Evolutionary conservation across 2,329 filamentous ascomycete genomes (phyloP), one percentile per base, ranked within the genome.

Genomic region (Colletotrichum lupini): DNA sequence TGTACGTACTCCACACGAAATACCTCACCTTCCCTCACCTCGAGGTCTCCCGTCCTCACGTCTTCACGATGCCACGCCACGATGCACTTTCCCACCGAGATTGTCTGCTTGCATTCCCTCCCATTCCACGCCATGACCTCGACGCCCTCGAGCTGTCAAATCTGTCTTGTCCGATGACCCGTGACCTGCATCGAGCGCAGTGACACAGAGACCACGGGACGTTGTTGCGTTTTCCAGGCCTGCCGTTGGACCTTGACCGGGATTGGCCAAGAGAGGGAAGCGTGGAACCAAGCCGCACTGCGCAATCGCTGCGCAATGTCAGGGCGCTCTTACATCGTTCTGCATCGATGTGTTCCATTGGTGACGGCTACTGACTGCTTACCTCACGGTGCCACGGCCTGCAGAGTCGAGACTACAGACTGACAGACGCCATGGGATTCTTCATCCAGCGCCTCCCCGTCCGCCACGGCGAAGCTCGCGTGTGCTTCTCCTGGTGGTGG

Each of bases 181-280:
- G 42, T 60, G 57, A 49, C 30, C 55, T 58, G 63, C 49, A 46
- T 49, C 19, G 28, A 28, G 57, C 63, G 53, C 52, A 55, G 52
- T 55, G 52, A 49, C 69, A 63, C 65, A 42, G 66, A 64, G 66
- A 24, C 66, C 70, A 69, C 59, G 66, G 37, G 60, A 65, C 66
- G 46, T 56, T 32, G 46, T 8, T 30, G 3, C 24, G 30, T 35
- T 55, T 55, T 28, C 52, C 22, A 64, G 60, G 30, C 46, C 22
- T 69, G 32, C 37, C 67, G 56, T 67, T 53, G 68, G 32, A 46
- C 11, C 46, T 59, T 30, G 49, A 30, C 49, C 58, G 53, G 59
- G 59, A 60, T 65, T 53, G 65, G 69, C 58, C 56, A 52, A 68
- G 65, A 68, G 28, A 7, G 19, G 22, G 28, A 24, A 46, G 61